Evolutionary conservation across 2,329 filamentous ascomycete genomes (phyloP).

Genomic region (Microdochium bolleyi): DNA sequence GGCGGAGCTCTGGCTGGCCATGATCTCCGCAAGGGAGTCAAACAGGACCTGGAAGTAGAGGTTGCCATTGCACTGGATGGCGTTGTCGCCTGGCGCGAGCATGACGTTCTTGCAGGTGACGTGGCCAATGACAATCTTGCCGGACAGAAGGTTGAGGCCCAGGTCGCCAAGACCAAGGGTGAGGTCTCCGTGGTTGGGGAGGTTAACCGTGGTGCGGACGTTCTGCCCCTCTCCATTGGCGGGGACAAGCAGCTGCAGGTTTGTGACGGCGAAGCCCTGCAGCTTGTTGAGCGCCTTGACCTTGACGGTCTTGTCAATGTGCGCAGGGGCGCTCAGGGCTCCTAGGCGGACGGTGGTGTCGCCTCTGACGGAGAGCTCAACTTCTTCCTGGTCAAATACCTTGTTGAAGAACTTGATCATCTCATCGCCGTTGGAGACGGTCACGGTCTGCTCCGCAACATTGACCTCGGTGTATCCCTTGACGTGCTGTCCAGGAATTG

Average conservation of each 20-base stretch:
- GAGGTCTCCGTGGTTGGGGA: slow-evolving; percentile 9
- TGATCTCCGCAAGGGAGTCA: slow-evolving; percentile 11
- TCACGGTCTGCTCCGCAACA: slow-evolving; percentile 6
- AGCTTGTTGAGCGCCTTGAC: slow-evolving; percentile 10
- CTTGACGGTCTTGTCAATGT: slow-evolving; percentile 21
- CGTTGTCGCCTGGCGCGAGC: slow-evolving; percentile 18
- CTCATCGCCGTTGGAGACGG: slow-evolving; percentile 5
- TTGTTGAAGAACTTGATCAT: slow-evolving; percentile 5
- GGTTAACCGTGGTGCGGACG: slow-evolving; percentile 7
- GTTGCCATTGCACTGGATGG: slow-evolving; percentile 13
- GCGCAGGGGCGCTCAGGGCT: slow-evolving; percentile 19
- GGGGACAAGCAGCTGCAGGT: slow-evolving; percentile 7
- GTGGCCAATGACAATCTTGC: slow-evolving; percentile 12
- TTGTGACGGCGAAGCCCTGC: slow-evolving; percentile 6
- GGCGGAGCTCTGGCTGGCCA: slow-evolving; percentile 11
- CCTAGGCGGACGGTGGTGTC: slow-evolving; percentile 21
- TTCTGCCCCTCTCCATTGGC: slow-evolving; percentile 11
- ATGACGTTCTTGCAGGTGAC: slow-evolving; percentile 12
- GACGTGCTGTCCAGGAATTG: slow-evolving; percentile 15
- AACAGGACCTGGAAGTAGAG: slow-evolving; percentile 13
- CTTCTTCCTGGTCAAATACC: slow-evolving; percentile 1
- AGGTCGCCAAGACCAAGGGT: slow-evolving; percentile 16
- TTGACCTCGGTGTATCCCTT: slow-evolving; percentile 18
- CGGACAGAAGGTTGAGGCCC: slow-evolving; percentile 19
- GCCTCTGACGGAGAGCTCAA: slow-evolving; percentile 5